Base-by-base conservation (phyloP, 164 flowering plant genomes). In the Nymphaea colorata region DNA sequence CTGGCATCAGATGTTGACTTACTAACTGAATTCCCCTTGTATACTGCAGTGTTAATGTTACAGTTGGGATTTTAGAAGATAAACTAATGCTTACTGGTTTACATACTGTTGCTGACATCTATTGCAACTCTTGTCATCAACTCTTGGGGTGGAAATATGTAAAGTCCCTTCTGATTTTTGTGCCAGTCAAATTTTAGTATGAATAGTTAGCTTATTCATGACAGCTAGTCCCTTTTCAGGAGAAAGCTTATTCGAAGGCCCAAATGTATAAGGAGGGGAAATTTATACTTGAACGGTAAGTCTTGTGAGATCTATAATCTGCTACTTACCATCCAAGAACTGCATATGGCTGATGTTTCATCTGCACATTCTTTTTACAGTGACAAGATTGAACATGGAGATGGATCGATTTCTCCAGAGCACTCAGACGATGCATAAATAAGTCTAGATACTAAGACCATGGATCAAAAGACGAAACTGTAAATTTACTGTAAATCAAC, bases 121-220 rank as follows among this genome's bases (percentile, higher is more conserved):
- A 61, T 8, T 61, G 64, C 42, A 61, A 61, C 17, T 61, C 10
- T 17, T 61, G 64, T 41, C 42, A 17, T 41, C 64, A 61, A 17
- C 41, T 61, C 12, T 17, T 61, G 64, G 64, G 64, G 16, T 61
- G 64, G 64, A 61, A 61, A 61, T 61, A 61, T 61, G 64, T 61
- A 61, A 61, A 41, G 3, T 61, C 64, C 17, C 64, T 61, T 61
- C 12, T 17, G 18, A 17, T 41, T 61, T 12, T 61, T 55, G 59
- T 25, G 36, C 36, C 36, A 25, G 36, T 25, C 36, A 25, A 25
- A 25, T 25, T 25, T 25, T 25, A 25, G 36, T 25, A 25, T 25
- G 36, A 25, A 25, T 25, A 25, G 36, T 25, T 25, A 25, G 36
- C 0, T 1, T 10, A 55, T 55, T 8, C 12, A 8, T 10, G 16